Evolutionary conservation across 371 early-diverging fungal genomes (phyloP).

Genomic region (Syncephalastrum monosporum): DNA sequence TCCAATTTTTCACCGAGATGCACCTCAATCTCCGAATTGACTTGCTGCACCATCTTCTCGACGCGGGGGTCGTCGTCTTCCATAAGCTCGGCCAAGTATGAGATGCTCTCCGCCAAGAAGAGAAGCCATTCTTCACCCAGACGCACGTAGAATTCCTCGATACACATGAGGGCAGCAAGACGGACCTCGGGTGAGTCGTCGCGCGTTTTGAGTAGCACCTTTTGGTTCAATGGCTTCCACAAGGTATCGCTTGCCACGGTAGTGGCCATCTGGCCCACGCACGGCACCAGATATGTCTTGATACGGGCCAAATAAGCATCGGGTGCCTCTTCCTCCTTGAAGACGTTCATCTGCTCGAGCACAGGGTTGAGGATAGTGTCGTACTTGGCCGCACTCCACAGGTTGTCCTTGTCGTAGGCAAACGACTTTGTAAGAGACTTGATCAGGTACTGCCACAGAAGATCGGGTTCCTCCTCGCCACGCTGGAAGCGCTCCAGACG

Average conservation of each 20-base stretch:
- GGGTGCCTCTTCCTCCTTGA: constrained; percentile 33
- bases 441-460: constrained; percentile 62
- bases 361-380: constrained; percentile 70
- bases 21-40: constrained; percentile 83
- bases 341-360: constrained; percentile 72
- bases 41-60: constrained; percentile 77
- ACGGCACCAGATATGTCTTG: constrained; percentile 71
- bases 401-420: constrained; percentile 67
- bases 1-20: constrained; percentile 87
- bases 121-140: constrained; percentile 92
- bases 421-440: constrained; percentile 66
- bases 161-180: constrained; percentile 66
- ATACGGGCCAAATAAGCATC: constrained; percentile 57
- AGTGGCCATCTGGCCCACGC: constrained; percentile 81
- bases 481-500: constrained; percentile 54
- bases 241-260: constrained; percentile 76
- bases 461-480: constrained; percentile 43
- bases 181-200: constrained; percentile 72
- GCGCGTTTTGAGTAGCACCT: constrained; percentile 76
- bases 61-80: constrained; percentile 82
- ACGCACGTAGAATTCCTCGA: constrained; percentile 80
- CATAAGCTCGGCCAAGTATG: constrained; percentile 93
- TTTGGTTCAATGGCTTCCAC: constrained; percentile 88
- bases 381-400: constrained; percentile 75
- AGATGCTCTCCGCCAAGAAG: constrained; percentile 93